Percentiles rank a stretch among this genome's conserved stretches.
These are phyloP conservation scores for Rhodosporidiobolus odoratus DNA, from an alignment of 768 basidiomycete genomes.

Conservation along the genomic window DNA sequence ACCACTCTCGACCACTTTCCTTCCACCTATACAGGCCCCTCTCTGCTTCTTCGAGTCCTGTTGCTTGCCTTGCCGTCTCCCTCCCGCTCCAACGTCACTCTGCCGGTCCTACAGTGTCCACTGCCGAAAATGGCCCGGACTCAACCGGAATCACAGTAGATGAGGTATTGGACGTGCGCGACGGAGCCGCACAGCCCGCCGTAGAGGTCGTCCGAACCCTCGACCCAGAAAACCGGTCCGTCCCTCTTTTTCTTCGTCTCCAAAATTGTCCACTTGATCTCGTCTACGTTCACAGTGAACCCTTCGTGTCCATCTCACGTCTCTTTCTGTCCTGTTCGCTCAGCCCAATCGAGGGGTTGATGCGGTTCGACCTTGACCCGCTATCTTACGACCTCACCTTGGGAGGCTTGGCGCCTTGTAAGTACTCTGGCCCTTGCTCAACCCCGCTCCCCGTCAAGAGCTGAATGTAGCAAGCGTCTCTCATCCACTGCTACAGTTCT, in stretches of 20 bases:
- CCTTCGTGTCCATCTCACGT: slow-evolving; percentile 25
- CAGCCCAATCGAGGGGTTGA: slow-evolving; percentile 20
- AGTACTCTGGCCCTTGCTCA: not conserved
- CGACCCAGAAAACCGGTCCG: slow-evolving; percentile 27
- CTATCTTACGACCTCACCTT: slow-evolving; percentile 12
- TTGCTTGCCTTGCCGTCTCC: slow-evolving; percentile 1
- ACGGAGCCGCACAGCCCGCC: not conserved
- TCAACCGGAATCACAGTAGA: not conserved
- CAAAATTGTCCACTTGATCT: not conserved
- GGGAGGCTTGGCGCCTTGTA: slow-evolving; percentile 24
- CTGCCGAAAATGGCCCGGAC: not conserved
- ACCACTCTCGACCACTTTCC: no score
- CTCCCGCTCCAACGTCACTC: not conserved
- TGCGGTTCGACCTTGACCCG: slow-evolving; percentile 12
- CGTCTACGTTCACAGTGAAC: slow-evolving; percentile 9
- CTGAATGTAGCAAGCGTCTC: not conserved
- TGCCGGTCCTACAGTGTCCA: no score
- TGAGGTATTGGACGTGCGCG: not conserved
- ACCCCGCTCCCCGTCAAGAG: not conserved
- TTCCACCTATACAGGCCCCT: not conserved
- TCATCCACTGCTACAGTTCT: not conserved
- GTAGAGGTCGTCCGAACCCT: slow-evolving; percentile 11
- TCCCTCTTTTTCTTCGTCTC: not conserved
- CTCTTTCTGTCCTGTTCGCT: slow-evolving; percentile 20
- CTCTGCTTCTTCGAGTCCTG: slow-evolving; percentile 12